A percentile compares a stretch with the other conserved stretches of the same genome.
Conservation (phyloP, 2,329 filamentous ascomycete species). For the Eurotiales sp. region DNA sequence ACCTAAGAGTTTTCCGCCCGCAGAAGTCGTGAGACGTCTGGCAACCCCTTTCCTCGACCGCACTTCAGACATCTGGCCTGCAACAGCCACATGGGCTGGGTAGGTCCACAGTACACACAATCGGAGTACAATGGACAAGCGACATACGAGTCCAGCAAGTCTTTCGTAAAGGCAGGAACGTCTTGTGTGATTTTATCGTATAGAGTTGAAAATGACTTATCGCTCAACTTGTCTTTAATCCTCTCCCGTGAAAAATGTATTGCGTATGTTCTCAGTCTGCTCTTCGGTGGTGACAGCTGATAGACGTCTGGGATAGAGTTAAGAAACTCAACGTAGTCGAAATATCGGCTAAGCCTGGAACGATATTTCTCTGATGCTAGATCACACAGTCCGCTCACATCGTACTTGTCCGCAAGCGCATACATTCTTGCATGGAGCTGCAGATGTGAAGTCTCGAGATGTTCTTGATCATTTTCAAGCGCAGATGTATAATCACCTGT, state of each 20-base stretch:
- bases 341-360: background rate
- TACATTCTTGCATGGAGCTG: constrained; percentile 6
- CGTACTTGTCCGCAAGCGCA: constrained; percentile 5
- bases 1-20: too few relatives aligned
- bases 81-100: background rate
- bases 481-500: background rate
- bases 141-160: constrained; percentile 1
- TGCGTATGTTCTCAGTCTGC: background rate
- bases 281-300: background rate
- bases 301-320: constrained; percentile 9
- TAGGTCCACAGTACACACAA: background rate
- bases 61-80: background rate
- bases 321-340: background rate
- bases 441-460: background rate
- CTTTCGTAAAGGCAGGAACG: background rate
- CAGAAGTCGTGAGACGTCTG: too few relatives aligned
- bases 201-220: background rate
- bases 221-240: background rate
- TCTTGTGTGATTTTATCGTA: background rate
- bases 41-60: background rate
- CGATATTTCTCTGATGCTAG: constrained; percentile 1
- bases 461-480: too few relatives aligned
- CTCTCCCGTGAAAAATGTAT: background rate
- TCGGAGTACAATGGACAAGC: background rate
- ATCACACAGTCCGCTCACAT: background rate